Evolutionary conservation across 2,329 filamentous ascomycete species (phyloP).

Genomic region (Fusarium euwallaceae): DNA sequence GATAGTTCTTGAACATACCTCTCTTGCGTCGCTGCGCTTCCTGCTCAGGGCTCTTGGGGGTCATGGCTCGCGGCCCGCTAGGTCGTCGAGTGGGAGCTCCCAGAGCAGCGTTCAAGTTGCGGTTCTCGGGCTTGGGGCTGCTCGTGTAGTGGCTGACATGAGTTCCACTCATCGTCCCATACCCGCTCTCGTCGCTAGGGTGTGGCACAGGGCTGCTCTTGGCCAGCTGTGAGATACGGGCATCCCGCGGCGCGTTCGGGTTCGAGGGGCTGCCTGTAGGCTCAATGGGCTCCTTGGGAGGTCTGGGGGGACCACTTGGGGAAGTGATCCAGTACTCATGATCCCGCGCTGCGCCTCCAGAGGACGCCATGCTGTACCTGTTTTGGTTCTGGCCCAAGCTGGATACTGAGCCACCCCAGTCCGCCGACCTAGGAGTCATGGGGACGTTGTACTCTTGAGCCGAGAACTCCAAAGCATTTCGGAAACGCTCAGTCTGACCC

Average conservation of each 20-base stretch:
- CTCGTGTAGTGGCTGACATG: conserved; percentile 65
- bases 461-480: conserved; percentile 79
- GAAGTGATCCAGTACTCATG: conserved; percentile 62
- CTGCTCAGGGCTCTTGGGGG: conserved; percentile 65
- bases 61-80: conserved; percentile 72
- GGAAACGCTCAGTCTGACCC: conserved; percentile 80
- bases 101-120: conserved; percentile 67
- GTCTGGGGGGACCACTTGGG: conserved; percentile 64
- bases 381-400: conserved; percentile 65
- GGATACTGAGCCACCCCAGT: conserved; percentile 73
- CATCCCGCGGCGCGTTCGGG: conserved; percentile 61
- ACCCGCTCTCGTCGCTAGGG: conserved; percentile 67
- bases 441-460: conserved; percentile 76
- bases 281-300: conserved; percentile 73
- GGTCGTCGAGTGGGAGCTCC: conserved; percentile 66
- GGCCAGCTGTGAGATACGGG: conserved; percentile 64
- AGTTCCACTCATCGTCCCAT: conserved; percentile 62
- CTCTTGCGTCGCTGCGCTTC: conserved; percentile 67
- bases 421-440: conserved; percentile 70
- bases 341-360: conserved; percentile 48
- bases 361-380: conserved; percentile 62
- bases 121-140: conserved; percentile 69
- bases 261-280: conserved; percentile 54
- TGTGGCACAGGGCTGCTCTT: conserved; percentile 70
- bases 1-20: conserved; percentile 57